These are phyloP conservation scores for Cymbopogon flexuosus DNA, from an alignment of 202 grass and related monocot species.

Conservation along the genomic window DNA sequence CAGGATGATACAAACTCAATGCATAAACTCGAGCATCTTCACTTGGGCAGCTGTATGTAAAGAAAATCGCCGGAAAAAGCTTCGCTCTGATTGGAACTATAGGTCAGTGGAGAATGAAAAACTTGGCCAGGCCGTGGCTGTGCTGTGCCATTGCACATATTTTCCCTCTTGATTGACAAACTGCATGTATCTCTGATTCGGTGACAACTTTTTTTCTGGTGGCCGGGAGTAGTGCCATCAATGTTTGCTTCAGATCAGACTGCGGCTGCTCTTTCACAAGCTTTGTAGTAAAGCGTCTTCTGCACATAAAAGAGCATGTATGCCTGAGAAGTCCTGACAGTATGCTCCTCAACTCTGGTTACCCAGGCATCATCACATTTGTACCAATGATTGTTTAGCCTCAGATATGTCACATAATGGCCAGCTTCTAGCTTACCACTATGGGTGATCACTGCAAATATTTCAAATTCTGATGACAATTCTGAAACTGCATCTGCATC, in stretches of 20 bases:
- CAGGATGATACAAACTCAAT: background rate
- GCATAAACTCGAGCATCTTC: conserved; percentile 2
- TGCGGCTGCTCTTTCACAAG: conserved; percentile 51
- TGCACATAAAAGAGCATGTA: conserved; percentile 98
- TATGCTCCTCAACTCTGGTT: conserved; percentile 71
- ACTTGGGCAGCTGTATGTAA: conserved; percentile 27
- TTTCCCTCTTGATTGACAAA: background rate
- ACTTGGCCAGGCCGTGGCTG: conserved; percentile 12
- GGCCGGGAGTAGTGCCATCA: background rate
- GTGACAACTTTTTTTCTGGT: background rate
- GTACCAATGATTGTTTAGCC: conserved; percentile 82
- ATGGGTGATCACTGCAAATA: conserved; percentile 86
- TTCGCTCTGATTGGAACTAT: background rate
- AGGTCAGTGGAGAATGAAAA: conserved; percentile 36
- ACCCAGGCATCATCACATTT: conserved; percentile 96
- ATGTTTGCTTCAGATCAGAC: conserved; percentile 26
- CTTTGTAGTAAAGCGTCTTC: conserved; percentile 82
- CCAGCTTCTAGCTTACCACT: conserved; percentile 83
- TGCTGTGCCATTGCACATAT: background rate
- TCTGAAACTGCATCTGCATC: conserved; percentile 54
- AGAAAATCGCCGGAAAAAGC: conserved; percentile 29
- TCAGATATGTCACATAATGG: conserved; percentile 87
- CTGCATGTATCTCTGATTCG: background rate
- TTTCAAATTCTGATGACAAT: conserved; percentile 70
- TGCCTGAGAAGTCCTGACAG: conserved; percentile 65